Percentiles rank a stretch among this genome's conserved stretches.
Evolutionary conservation across 164 flowering plant species (phyloP).

Genomic region (Liriodendron chinense): DNA sequence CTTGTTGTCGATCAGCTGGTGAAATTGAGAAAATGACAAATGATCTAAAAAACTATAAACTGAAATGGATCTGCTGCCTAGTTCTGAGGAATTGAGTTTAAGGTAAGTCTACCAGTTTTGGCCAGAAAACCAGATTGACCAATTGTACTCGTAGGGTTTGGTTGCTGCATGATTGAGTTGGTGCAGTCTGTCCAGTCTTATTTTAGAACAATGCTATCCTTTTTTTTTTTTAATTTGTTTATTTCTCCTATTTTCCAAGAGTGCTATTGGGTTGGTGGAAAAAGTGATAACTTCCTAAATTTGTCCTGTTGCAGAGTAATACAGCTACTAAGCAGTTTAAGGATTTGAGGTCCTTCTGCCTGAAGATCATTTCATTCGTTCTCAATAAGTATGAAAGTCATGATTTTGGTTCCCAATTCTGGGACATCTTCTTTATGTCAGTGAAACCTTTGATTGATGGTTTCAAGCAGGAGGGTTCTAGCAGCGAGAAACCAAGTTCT

Average conservation of each 20-base stretch:
- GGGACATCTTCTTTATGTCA: conserved; percentile 74
- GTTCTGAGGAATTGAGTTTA: background rate
- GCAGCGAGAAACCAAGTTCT: conserved; percentile 89
- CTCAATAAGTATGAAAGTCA: conserved; percentile 68
- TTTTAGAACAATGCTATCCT: background rate
- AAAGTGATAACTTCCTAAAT: background rate
- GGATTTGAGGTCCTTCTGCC: conserved; percentile 79
- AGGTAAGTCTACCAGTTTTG: background rate
- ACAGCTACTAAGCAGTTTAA: conserved; percentile 54
- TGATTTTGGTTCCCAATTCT: conserved; percentile 65
- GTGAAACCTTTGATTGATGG: conserved; percentile 60
- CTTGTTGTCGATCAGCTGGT: background rate
- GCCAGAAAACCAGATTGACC: background rate
- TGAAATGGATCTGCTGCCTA: too few relatives aligned
- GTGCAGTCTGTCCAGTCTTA: background rate
- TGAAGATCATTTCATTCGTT: conserved; percentile 61
- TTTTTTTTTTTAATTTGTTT: background rate
- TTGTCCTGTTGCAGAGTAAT: conserved; percentile 41
- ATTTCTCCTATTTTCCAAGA: background rate
- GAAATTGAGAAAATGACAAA: background rate
- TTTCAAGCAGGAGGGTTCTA: conserved; percentile 85
- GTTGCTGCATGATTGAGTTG: background rate
- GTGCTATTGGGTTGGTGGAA: background rate
- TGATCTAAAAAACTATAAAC: background rate
- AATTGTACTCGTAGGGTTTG: background rate